Conservation (phyloP, 306 rosid genomes). For the Chamaecrista fasciculata region DNA sequence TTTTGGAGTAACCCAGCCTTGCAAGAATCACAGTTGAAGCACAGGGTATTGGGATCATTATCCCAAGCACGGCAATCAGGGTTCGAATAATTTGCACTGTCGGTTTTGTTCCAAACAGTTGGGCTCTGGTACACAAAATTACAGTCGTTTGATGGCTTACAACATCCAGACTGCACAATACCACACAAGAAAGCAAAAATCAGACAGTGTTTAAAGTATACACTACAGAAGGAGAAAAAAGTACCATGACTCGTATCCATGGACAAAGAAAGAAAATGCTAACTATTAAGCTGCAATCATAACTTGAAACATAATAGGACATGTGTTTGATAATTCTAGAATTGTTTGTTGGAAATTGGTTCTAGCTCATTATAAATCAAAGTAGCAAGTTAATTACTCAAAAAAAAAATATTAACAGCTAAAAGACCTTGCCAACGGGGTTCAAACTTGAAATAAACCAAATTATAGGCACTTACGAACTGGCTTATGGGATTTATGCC, state of each 20-base stretch:
- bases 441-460: neutral
- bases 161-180: slow-evolving; percentile 68
- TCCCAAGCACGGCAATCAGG: slow-evolving; percentile 57
- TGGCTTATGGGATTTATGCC: neutral
- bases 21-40: slow-evolving; percentile 73
- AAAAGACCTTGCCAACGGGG: neutral
- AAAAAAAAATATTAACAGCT: neutral
- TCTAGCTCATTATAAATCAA: neutral
- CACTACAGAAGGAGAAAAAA: neutral
- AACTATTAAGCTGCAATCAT: neutral
- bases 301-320: neutral
- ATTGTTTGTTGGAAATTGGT: neutral
- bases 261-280: neutral
- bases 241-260: neutral
- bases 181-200: neutral
- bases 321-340: neutral
- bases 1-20: slow-evolving; percentile 77
- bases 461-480: neutral
- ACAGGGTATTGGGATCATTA: slow-evolving; percentile 37
- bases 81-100: neutral
- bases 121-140: slow-evolving; percentile 42
- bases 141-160: slow-evolving; percentile 68
- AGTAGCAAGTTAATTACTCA: neutral
- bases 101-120: slow-evolving; percentile 35
- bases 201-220: neutral